A percentile compares a stretch with the other conserved stretches of the same genome.
Evolutionary conservation across 176 grass and related monocot genomes (phyloP).

Genomic region (Rhynchospora pubera): DNA sequence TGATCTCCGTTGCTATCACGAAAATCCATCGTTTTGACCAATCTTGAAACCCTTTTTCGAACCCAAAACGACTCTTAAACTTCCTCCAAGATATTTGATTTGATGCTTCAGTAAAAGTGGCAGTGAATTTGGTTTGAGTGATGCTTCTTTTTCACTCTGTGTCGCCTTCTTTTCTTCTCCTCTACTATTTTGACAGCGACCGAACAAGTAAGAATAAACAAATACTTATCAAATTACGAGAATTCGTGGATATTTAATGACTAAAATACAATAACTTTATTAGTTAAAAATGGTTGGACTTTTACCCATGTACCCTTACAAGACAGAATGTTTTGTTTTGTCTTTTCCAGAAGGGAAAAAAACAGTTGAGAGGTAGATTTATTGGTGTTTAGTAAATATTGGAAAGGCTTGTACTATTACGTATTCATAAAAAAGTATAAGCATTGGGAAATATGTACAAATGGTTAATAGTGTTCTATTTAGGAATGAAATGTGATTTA

Average conservation of each 20-base stretch:
- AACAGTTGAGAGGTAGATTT: not conserved
- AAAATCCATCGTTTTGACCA: slow-evolving; percentile 23
- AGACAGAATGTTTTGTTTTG: not conserved
- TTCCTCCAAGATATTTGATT: not conserved
- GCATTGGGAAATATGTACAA: too few relatives aligned
- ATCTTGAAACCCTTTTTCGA: not conserved
- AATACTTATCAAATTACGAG: slow-evolving; percentile 23
- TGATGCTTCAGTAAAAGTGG: not conserved
- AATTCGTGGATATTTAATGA: slow-evolving; percentile 4
- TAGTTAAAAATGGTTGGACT: not conserved
- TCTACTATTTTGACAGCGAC: slow-evolving; percentile 12
- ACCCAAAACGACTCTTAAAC: not conserved
- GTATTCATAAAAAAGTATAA: too few relatives aligned
- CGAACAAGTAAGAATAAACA: slow-evolving; percentile 16
- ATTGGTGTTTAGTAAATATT: not conserved
- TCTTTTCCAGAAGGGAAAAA: not conserved
- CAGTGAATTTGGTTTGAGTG: not conserved
- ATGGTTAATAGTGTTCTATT: not conserved
- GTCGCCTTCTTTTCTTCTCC: not conserved
- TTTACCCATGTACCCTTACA: slow-evolving; percentile 10
- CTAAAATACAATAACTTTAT: not conserved
- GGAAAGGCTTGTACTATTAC: too few relatives aligned
- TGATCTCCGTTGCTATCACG: slow-evolving; percentile 9
- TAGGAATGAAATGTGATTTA: not conserved
- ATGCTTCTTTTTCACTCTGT: not conserved